Evolutionary conservation across 495 filamentous ascomycete genomes (phyloP).

Genomic region (Aspergillus kassunensis): DNA sequence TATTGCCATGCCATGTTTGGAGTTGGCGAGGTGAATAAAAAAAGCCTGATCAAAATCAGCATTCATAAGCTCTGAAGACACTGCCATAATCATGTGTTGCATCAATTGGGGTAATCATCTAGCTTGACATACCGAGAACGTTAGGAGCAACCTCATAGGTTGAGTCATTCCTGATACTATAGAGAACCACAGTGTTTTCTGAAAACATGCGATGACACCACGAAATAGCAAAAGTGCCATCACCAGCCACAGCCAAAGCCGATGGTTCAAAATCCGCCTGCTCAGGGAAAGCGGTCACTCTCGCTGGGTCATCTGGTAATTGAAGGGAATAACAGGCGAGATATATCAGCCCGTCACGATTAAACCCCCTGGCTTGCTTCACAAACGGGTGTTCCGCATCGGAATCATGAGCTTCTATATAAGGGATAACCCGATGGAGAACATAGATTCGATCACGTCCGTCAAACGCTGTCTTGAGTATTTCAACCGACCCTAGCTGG

Average conservation of each 20-base stretch:
- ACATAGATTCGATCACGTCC: constrained; percentile 23
- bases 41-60: constrained; percentile 15
- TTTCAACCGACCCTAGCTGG: constrained; percentile 24
- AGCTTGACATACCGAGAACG: constrained; percentile 16
- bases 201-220: constrained; percentile 32
- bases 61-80: background rate
- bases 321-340: constrained; percentile 24
- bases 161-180: constrained; percentile 13
- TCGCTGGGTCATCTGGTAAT: constrained; percentile 10
- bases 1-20: background rate
- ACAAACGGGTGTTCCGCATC: constrained; percentile 35
- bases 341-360: constrained; percentile 22
- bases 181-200: constrained; percentile 29
- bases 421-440: constrained; percentile 31
- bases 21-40: constrained; percentile 16
- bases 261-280: constrained; percentile 29
- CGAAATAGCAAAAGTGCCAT: constrained; percentile 35
- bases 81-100: background rate
- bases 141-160: constrained; percentile 3
- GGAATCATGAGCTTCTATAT: constrained; percentile 17
- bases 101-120: background rate
- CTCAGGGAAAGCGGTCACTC: constrained; percentile 31
- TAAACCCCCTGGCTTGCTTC: constrained; percentile 27
- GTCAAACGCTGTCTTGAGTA: constrained; percentile 32
- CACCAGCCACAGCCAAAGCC: constrained; percentile 26